Evolutionary conservation across 2,329 filamentous ascomycete genomes (phyloP).

Genomic region (Pseudocercospora macadamiae): DNA sequence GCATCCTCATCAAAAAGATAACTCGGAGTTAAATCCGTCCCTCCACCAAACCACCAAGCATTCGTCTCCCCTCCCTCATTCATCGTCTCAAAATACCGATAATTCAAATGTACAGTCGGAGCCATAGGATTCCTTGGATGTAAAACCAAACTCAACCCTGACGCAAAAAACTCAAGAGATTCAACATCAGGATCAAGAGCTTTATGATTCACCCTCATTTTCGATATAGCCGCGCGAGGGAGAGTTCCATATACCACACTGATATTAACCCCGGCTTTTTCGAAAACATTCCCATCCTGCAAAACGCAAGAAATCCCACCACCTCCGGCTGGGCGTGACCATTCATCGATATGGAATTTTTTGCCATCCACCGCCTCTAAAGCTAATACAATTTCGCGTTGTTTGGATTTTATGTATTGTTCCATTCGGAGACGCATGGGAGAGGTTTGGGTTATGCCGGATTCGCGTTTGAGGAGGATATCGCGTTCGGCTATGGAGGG

Average conservation of each 20-base stretch:
- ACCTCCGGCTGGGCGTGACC: constrained; percentile 84
- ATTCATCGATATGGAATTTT: constrained; percentile 81
- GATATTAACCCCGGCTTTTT: constrained; percentile 95
- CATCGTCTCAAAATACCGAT: constrained; percentile 96
- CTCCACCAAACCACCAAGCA: constrained; percentile 98
- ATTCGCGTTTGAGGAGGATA: constrained; percentile 75
- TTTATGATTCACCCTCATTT: constrained; percentile 95
- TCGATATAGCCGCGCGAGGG: constrained; percentile 81
- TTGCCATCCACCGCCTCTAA: constrained; percentile 83
- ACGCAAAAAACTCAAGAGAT: constrained; percentile 90
- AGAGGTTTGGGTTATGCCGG: constrained; percentile 72
- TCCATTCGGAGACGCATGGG: constrained; percentile 99
- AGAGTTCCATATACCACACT: constrained; percentile 92
- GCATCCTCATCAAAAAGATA: constrained; percentile 98
- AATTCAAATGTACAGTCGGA: constrained; percentile 96
- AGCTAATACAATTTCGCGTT: constrained; percentile 81
- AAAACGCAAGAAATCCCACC: constrained; percentile 93
- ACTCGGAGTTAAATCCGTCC: constrained; percentile 86
- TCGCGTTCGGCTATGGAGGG: constrained; percentile 84
- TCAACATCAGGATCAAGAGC: constrained; percentile 79
- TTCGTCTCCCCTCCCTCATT: constrained; percentile 78
- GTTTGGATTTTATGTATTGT: constrained; percentile 89
- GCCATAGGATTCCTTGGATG: constrained; percentile 96
- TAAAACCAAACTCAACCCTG: constrained; percentile 87
- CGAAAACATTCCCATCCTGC: constrained; percentile 95